A percentile compares a stretch with the other conserved stretches of the same genome.
phyloP scores from a whole-genome alignment of 2,329 filamentous ascomycete genomes.

The Tolypocladium amazonense region DNA sequence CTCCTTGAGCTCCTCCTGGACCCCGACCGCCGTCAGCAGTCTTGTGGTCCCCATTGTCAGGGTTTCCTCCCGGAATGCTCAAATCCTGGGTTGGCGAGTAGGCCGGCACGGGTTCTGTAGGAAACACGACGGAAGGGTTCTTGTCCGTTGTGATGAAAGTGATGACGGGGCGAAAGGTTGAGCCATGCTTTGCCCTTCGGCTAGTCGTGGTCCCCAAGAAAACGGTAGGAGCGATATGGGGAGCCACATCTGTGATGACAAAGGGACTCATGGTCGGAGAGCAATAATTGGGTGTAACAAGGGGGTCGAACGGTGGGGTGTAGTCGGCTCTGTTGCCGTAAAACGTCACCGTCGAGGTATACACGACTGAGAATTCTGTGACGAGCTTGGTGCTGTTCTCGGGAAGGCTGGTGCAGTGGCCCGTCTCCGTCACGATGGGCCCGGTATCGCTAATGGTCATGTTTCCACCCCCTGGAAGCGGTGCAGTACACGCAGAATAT shows the following conservation, averaged over 20 bases:
- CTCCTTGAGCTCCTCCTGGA: background rate
- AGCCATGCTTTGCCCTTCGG: background rate
- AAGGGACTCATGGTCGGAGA: slow-evolving; percentile 3
- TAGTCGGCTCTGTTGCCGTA: slow-evolving; percentile 33
- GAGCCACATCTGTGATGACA: background rate
- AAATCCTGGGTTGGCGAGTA: slow-evolving; percentile 19
- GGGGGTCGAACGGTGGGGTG: slow-evolving; percentile 31
- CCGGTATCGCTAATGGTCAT: background rate
- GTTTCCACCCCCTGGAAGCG: background rate
- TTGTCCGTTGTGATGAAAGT: slow-evolving; percentile 43
- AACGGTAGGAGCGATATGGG: background rate
- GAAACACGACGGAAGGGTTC: slow-evolving; percentile 38
- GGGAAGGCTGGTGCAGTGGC: slow-evolving; percentile 22
- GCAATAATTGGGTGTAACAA: slow-evolving; percentile 29
- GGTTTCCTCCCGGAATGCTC: background rate
- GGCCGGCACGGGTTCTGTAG: slow-evolving; percentile 25
- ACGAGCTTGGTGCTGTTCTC: slow-evolving; percentile 14
- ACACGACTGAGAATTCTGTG: slow-evolving; percentile 32
- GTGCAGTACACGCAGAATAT: background rate
- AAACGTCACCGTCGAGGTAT: slow-evolving; percentile 40
- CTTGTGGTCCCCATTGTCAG: slow-evolving; percentile 8
- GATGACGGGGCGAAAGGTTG: slow-evolving; percentile 15
- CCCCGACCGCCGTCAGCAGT: slow-evolving; percentile 2
- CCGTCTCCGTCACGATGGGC: slow-evolving; percentile 5
- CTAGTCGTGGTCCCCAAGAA: background rate